Percentiles rank a stretch among this genome's conserved stretches.
Evolutionary conservation across 148 eudicot species (phyloP).

Genomic region (Silene latifolia): DNA sequence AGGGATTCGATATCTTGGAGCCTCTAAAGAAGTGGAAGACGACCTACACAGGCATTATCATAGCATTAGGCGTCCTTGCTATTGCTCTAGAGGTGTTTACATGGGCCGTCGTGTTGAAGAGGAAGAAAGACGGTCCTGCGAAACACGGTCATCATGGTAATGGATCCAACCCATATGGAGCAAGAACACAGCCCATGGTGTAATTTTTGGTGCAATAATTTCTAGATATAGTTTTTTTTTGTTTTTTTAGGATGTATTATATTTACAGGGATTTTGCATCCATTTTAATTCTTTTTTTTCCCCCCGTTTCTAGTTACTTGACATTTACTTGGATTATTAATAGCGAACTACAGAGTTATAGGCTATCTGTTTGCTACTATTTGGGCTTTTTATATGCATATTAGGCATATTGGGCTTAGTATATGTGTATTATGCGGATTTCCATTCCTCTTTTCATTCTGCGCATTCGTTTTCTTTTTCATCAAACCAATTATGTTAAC

Average conservation of each 20-base stretch:
- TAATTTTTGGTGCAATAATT: conserved; percentile 12
- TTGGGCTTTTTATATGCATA: too few relatives aligned
- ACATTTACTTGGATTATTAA: not conserved
- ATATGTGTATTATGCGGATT: too few relatives aligned
- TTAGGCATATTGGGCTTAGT: too few relatives aligned
- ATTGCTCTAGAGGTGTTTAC: conserved; percentile 36
- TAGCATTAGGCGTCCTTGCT: conserved; percentile 32
- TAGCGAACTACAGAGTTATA: not conserved
- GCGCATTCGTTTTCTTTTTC: too few relatives aligned
- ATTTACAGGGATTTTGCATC: conserved; percentile 3
- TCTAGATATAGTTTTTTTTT: not conserved
- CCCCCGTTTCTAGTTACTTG: not conserved
- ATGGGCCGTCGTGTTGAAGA: conserved; percentile 42
- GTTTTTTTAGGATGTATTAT: conserved; percentile 16
- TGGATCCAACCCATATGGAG: conserved; percentile 22
- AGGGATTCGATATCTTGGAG: conserved; percentile 43
- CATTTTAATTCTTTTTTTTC: not conserved
- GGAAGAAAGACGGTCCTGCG: conserved; percentile 22
- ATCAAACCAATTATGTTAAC: too few relatives aligned
- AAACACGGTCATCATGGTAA: conserved; percentile 22
- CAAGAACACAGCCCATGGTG: conserved; percentile 26
- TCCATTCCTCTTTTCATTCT: too few relatives aligned
- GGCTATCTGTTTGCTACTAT: conserved; percentile 1
- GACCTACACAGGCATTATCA: conserved; percentile 39
- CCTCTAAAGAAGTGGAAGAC: conserved; percentile 44